Evolutionary conservation across 176 grass and related monocot genomes (phyloP), one percentile per base, ranked within the genome.

Genomic region (Elaeis guineensis): DNA sequence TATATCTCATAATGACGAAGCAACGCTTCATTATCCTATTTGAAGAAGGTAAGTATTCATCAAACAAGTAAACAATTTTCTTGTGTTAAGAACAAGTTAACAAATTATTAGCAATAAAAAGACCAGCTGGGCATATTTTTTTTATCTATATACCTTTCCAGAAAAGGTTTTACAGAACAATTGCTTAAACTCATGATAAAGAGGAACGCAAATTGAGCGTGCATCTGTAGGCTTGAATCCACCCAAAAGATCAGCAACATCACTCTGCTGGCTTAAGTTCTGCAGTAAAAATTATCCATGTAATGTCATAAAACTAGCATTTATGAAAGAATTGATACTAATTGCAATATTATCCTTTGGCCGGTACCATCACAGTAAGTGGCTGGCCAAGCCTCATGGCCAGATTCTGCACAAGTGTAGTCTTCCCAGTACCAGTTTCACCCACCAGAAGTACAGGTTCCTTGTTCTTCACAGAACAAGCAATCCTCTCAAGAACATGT

Each of bases 181-280:
- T 55, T 77, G 54, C 65, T 82, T 90, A 83, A 96, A 96, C 69
- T 96, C 86, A 1, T 49, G 63, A 69, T 87, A 96, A 81, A 96
- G 80, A 75, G 86, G 86, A 69, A 80, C 53, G 44, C 86, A 96
- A 73, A 90, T 90, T 50, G 78, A 96, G 19, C 70, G 74, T 48
- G 69, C 77, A 96, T 96, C 86, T 65, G 79, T 70, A 21, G 86
- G 91, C 69, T 96, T 96, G 79, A 87, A 96, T 55, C 91, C 91
- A 28, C 91, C 91, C 2, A 96, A 75, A 69, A 96, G 86, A 96
- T 96, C 91, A 68, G 91, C 78, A 69, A 85, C 85, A 72, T 96
- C 91, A 75, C 91, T 96, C 78, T 96, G 91, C 72, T 96, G 86
- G 50, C 91, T 96, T 66, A 96, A 71, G 75, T 96, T 96, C 91